A percentile compares a stretch with the other conserved stretches of the same genome.
These are phyloP conservation scores for Graphiopsis chlorocephala DNA, from an alignment of 2,329 filamentous ascomycete species.

Conservation along the genomic window DNA sequence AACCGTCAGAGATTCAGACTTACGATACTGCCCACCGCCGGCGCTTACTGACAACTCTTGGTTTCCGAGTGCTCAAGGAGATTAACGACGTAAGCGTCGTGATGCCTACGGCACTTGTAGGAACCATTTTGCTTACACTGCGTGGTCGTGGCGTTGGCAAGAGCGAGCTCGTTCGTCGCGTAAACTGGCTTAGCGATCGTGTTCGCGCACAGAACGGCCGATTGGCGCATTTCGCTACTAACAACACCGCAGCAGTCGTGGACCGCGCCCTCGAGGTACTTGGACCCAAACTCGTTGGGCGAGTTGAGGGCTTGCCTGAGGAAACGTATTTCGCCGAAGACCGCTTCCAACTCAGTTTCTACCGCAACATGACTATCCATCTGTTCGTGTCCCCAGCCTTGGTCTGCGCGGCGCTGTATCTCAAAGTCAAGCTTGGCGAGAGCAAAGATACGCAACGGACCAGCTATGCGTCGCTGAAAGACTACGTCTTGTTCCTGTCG, in stretches of 20 bases:
- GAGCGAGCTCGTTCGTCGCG: conserved; percentile 75
- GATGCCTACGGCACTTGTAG: conserved; percentile 95
- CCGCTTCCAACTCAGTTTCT: conserved; percentile 92
- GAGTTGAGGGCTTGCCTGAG: conserved; percentile 75
- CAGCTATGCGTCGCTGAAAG: conserved; percentile 67
- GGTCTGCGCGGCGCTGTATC: conserved; percentile 88
- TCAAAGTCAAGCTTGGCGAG: conserved; percentile 84
- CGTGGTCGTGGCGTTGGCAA: conserved; percentile 89
- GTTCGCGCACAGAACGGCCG: conserved; percentile 83
- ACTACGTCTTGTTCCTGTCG: conserved; percentile 85
- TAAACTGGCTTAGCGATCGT: conserved; percentile 84
- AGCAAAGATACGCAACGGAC: conserved; percentile 67
- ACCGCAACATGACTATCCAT: conserved; percentile 99
- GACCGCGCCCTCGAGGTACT: conserved; percentile 88
- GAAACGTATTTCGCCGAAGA: conserved; percentile 94
- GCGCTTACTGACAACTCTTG: conserved; percentile 77
- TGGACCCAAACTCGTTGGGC: conserved; percentile 81
- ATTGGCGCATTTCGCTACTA: conserved; percentile 86
- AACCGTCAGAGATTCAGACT: conserved; percentile 1
- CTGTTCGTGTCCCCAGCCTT: conserved; percentile 92
- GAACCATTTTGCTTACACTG: conserved; percentile 86
- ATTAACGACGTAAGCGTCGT: conserved; percentile 96
- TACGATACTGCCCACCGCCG: conserved; percentile 51
- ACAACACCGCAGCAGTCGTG: conserved; percentile 76
- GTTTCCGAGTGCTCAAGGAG: conserved; percentile 87